These are phyloP conservation scores for Acanthamoeba divionensis DNA, from an alignment of 208 protist species.

Conservation along the genomic window DNA sequence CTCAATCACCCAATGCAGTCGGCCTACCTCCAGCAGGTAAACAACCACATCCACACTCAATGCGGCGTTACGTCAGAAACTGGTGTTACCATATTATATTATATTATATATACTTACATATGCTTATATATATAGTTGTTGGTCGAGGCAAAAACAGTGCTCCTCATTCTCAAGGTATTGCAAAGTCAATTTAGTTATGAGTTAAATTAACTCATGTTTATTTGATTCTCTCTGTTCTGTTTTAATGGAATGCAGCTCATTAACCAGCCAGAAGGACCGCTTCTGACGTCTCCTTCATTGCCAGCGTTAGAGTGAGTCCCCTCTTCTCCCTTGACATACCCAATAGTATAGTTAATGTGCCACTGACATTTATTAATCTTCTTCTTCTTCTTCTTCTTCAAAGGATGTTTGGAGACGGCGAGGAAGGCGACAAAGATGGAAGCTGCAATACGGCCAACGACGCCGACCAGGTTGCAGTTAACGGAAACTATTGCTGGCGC, in stretches of 20 bases:
- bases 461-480: background rate
- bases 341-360: background rate
- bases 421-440: background rate
- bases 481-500: background rate
- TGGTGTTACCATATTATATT: background rate
- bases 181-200: too few species aligned
- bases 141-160: constrained; percentile 45
- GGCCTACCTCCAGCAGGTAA: constrained; percentile 20
- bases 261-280: background rate
- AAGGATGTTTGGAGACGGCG: background rate
- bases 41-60: background rate
- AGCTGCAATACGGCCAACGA: background rate
- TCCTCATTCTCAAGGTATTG: constrained; percentile 44
- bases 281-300: background rate
- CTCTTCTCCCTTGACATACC: background rate
- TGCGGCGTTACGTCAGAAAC: background rate
- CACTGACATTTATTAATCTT: background rate
- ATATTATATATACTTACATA: background rate
- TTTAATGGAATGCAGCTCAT: too few species aligned
- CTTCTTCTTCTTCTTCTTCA: too few species aligned
- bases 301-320: background rate
- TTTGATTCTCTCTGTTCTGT: too few species aligned
- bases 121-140: background rate
- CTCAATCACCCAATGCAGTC: constrained; percentile 37
- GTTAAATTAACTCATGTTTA: too few species aligned